Base-by-base conservation (phyloP, 2,329 filamentous ascomycete species). In the Pseudogymnoascus destructans region DNA sequence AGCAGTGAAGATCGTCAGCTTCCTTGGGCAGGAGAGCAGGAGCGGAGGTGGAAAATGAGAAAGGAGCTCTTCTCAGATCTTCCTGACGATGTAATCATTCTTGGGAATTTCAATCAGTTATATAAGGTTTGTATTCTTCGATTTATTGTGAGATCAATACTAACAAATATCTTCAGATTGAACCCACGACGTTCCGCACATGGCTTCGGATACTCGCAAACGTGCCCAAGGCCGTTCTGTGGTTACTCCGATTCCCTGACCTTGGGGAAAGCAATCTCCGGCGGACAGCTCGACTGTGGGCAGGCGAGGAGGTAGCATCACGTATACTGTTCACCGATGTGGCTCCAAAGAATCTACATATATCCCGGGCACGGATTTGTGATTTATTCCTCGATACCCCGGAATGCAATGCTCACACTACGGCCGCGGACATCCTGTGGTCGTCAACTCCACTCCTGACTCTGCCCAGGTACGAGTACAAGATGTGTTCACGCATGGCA, bases 401-500 rank as follows among this genome's bases (percentile, higher is more conserved):
- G 1, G 93, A 98, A 72, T 98, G 93, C 73, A 98, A 98, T 68
- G 93, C 91, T 1, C 93, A 98, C 71, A 98, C 93, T 0, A 98
- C 93, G 1, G 93, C 93, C 1, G 95, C 93, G 10, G 93, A 98
- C 67, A 86, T 97, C 1, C 77, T 98, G 5, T 98, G 93, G 93
- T 95, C 88, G 57, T 95, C 91, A 65, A 97, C 93, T 0, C 93
- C 93, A 4, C 75, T 98, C 19, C 77, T 98, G 25, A 98, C 93
- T 0, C 77, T 93, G 27, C 91, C 93, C 9, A 82, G 93, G 33
- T 96, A 97, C 70, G 81, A 87, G 56, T 96, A 96, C 73, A 98
- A 98, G 73, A 98, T 98, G 93, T 98, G 93, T 72, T 95, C 89
- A 42, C 87, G 93, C 58, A 98, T 98, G 87, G 93, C 92, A 5